Base-by-base conservation (phyloP, 192 early-diverging fungal genomes). In the Phycomyces nitens region DNA sequence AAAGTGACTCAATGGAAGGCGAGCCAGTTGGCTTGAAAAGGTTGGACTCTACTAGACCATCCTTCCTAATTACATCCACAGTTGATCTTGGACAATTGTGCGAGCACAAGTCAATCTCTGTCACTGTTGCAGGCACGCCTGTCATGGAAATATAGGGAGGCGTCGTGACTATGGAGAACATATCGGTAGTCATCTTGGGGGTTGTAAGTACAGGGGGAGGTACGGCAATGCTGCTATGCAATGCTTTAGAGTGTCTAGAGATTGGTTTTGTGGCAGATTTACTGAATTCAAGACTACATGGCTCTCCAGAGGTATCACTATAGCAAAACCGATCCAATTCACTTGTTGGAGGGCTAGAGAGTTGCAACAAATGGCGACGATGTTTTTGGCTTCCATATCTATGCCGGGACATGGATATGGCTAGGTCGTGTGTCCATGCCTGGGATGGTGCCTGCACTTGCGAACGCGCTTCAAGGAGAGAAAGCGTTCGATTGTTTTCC, bases 341-440 rank as follows among this genome's bases (percentile, higher is more conserved):
- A 39, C 29, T 50, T 0, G 49, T 26, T 11, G 54, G 55, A 0
- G 56, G 52, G 15, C 27, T 56, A 16, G 55, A 23, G 4, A 66
- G 27, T 38, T 56, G 65, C 41, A 66, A 40, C 10, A 47, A 49
- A 53, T 58, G 65, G 10, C 57, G 65, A 4, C 65, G 65, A 34
- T 51, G 38, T 15, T 58, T 58, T 4, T 58, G 57, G 16, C 39
- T 50, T 16, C 56, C 50, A 11, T 56, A 59, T 41, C 65, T 41
- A 39, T 66, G 49, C 24, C 52, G 34, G 23, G 57, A 56, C 24
- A 59, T 51, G 23, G 57, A 56, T n/a, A 47, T n/a, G 26, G 41
- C 41, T 26, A 6, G 39, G 27, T 43, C 22, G 34, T 21, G 27
- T 47, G 8, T 24, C 34, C 34, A n/a, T 34, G 15, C 12, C 20